phyloP scores from a whole-genome alignment of 805 yeast species.

The Pichia exigua region DNA sequence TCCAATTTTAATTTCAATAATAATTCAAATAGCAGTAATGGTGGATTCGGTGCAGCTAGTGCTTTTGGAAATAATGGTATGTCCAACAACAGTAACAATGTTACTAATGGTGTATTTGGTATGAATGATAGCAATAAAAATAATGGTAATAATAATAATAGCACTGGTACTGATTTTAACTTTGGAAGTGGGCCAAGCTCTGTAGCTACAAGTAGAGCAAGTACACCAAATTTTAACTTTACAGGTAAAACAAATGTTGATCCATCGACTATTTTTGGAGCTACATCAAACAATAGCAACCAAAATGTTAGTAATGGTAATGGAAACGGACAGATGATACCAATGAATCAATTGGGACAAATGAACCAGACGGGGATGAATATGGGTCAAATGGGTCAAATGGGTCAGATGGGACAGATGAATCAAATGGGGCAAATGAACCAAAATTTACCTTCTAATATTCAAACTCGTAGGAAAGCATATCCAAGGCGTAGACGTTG shows the following conservation, averaged over 20 bases:
- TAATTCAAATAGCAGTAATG: background rate
- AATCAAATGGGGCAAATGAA: too few species aligned
- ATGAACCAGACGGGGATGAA: background rate
- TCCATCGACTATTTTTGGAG: conserved; percentile 21
- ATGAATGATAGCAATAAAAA: background rate
- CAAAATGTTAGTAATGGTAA: background rate
- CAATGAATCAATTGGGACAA: background rate
- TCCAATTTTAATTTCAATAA: background rate
- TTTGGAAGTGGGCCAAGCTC: background rate
- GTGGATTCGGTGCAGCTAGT: background rate
- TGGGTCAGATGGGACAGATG: too few species aligned
- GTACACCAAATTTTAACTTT: conserved; percentile 28
- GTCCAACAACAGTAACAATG: background rate
- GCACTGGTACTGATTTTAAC: background rate
- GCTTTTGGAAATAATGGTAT: background rate
- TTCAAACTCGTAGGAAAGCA: background rate
- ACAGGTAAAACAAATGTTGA: conserved; percentile 23
- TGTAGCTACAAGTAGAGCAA: conserved; percentile 9
- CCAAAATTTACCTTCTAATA: background rate
- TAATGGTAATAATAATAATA: too few species aligned
- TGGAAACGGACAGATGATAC: background rate
- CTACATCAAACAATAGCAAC: background rate
- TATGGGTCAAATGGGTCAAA: background rate
- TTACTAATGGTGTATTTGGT: background rate
- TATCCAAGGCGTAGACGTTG: conserved; percentile 1